Base-by-base conservation (phyloP, 2,329 filamentous ascomycete genomes). In the Alternaria sp. region DNA sequence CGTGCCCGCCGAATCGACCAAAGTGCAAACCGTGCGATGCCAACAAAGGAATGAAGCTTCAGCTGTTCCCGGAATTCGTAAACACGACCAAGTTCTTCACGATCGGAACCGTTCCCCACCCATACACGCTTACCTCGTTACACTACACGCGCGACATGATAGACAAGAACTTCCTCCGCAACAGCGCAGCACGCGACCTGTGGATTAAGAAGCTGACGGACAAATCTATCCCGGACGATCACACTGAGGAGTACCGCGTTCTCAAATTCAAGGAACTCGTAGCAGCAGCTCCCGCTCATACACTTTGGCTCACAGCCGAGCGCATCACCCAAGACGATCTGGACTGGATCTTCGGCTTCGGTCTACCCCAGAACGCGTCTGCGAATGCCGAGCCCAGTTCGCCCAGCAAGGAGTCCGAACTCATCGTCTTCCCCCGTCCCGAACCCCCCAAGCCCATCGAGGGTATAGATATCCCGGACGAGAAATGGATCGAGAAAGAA, bases 281-380 rank as follows among this genome's bases (percentile, higher is more conserved):
- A 6, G 95, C 92, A 4, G 88, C 89, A 15, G 85, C 68, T 8
- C 67, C 86, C 1, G 84, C 88, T 0, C 89, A 88, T 69, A 89
- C 90, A 0, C 83, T 97, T 19, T 97, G 94, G 94, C 83, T 97
- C 19, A 91, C 90, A 0, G 91, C 92, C n/a, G 89, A 91, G 73
- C 81, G 75, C 46, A 74, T 79, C 25, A 79, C 90, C 8, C 88
- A 90, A 4, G 79, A 86, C n/a, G 91, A 96, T 68, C 83, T 97
- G 3, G 91, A 95, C 75, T 98, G 93, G 93, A 87, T 91, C 69
- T 93, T 98, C 76, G 96, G 95, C 57, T 98, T 98, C 79, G 83
- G 85, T 13, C 85, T 97, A 10, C 92, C 94, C 2, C 84, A 85
- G 50, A 81, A 83, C 19, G 81, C 83, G 11, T 83, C 86, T 5